A percentile compares a stretch with the other conserved stretches of the same genome.
Conservation (phyloP, 2,329 filamentous ascomycete species). For the Scortechinia acanthostroma region DNA sequence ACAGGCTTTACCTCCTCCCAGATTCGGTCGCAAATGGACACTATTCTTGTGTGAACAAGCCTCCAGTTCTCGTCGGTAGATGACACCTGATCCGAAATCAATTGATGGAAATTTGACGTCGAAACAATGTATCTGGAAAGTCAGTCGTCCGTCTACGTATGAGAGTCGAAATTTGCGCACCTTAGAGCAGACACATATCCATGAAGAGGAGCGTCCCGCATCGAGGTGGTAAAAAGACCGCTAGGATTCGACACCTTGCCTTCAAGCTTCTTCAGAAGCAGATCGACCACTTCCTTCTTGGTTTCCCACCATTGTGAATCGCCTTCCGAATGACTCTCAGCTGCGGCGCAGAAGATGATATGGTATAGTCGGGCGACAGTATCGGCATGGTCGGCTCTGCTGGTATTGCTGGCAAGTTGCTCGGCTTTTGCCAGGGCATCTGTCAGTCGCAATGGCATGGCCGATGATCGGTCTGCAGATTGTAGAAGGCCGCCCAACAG, state of each 20-base stretch:
- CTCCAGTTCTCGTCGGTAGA: not conserved
- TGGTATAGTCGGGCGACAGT: not conserved
- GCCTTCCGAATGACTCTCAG: not conserved
- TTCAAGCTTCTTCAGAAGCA: not conserved
- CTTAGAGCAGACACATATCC: not conserved
- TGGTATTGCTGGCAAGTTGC: not conserved
- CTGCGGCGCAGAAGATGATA: not conserved
- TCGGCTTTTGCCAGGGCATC: not conserved
- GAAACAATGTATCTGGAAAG: not conserved
- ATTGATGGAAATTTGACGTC: not conserved
- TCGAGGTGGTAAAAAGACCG: not conserved
- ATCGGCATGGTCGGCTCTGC: slow-evolving; percentile 1
- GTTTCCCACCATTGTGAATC: not conserved
- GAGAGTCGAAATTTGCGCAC: not conserved
- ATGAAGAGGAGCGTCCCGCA: slow-evolving; percentile 2
- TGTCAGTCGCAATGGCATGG: not conserved
- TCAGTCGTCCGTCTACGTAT: not conserved
- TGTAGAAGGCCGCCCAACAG: not conserved
- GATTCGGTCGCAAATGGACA: not conserved
- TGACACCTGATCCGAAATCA: not conserved
- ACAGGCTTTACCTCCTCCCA: slow-evolving; percentile 1
- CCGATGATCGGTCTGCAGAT: not conserved
- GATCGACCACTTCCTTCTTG: not conserved
- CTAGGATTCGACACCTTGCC: not conserved
- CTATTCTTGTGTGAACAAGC: not conserved